A percentile compares a stretch with the other conserved stretches of the same genome.
phyloP scores from a whole-genome alignment of 306 rosid genomes.

The Quercus ilex region DNA sequence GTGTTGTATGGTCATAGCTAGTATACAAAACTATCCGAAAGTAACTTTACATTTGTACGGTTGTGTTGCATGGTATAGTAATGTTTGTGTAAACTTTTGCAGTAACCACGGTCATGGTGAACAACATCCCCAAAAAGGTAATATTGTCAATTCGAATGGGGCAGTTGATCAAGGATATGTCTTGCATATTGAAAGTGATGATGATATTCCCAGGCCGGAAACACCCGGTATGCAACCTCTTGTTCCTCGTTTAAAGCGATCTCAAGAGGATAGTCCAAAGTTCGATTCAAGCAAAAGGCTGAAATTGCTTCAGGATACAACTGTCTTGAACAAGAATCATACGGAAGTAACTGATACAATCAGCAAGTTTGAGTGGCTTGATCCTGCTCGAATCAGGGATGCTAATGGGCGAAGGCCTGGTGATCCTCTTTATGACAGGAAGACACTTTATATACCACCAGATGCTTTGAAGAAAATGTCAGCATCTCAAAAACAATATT shows the following conservation, averaged over 20 bases:
- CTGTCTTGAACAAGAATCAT: conserved; percentile 29
- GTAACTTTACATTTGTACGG: neutral
- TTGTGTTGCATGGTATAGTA: neutral
- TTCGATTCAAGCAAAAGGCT: conserved; percentile 58
- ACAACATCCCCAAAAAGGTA: conserved; percentile 21
- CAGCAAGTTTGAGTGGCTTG: conserved; percentile 93
- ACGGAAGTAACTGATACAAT: conserved; percentile 44
- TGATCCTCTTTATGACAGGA: conserved; percentile 67
- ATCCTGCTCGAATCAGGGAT: conserved; percentile 76
- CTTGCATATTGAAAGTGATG: conserved; percentile 30
- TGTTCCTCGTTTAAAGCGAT: conserved; percentile 57
- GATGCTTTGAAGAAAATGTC: conserved; percentile 76
- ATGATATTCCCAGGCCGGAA: conserved; percentile 59
- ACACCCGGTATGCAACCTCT: conserved; percentile 69
- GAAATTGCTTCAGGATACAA: conserved; percentile 53
- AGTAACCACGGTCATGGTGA: conserved; percentile 45
- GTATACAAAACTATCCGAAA: neutral
- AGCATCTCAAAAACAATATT: conserved; percentile 90
- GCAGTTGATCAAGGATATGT: conserved; percentile 22
- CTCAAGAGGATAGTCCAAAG: conserved; percentile 46
- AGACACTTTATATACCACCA: conserved; percentile 74
- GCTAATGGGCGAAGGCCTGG: conserved; percentile 62
- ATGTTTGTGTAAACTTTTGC: conserved; percentile 1
- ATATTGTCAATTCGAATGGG: conserved; percentile 23
- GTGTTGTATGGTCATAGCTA: neutral